Base-by-base conservation (phyloP, 805 yeast genomes). In the Cyberlindnera subsufficiens region DNA sequence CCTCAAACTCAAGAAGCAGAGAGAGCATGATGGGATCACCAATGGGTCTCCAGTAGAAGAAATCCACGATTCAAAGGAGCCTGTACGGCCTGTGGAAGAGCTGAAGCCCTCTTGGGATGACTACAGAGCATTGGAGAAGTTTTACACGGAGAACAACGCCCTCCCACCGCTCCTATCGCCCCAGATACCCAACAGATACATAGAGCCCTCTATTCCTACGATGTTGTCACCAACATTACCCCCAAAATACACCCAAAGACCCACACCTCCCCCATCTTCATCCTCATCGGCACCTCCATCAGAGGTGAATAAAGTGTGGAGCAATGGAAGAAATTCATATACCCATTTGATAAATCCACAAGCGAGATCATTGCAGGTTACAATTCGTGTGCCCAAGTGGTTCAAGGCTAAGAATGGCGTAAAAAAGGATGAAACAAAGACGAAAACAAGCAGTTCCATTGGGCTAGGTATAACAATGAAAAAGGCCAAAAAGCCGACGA, bases 181-280 rank as follows among this genome's bases (percentile, higher is more conserved):
- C 17, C 39, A 34, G 4, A n/a, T 49, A 9, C 53, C 53, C 5
- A n/a, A 32, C 3, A 15, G 19, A n/a, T 48, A 38, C 15, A 25
- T 37, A 14, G 35, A n/a, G 18, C 25, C 41, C 18, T 25, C 9
- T 18, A 42, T 51, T 3, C 55, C 55, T 5, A 39, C 27, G 34
- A 45, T 48, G 48, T 40, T 54, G 3, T 51, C 57, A 13, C 59
- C 59, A 1, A 52, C 56, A 3, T 32, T 52, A 4, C 56, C 56
- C 3, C 39, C 48, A 2, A 42, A 32, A 27, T 49, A 44, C 22
- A 29, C 40, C 1, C 29, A 38, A 27, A 46, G 43, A 30, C 47
- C 49, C 5, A 32, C 15, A 10, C 44, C 45, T 1, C 38, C 32
- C 40, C 30, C 16, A 44, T 27, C 34, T 42, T 44, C 38, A 15